Percentiles rank a stretch among this genome's conserved stretches.
Conservation (phyloP, 805 yeast genomes). For the Clavispora carvajalis region DNA sequence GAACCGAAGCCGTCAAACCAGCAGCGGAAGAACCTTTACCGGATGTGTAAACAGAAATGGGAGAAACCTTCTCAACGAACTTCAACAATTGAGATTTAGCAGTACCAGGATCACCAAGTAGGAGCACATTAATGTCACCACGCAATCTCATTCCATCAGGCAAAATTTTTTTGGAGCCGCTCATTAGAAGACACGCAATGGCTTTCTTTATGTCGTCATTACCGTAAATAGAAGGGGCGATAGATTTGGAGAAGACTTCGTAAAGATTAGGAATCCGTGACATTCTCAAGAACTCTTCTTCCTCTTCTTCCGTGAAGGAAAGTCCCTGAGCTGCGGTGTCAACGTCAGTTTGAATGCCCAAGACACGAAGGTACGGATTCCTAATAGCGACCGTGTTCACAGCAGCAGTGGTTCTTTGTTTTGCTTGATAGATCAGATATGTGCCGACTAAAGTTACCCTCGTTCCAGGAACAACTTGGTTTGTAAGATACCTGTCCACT, state of each 20-base stretch:
- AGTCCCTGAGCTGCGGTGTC: conserved; percentile 56
- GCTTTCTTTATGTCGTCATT: conserved; percentile 90
- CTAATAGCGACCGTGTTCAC: conserved; percentile 76
- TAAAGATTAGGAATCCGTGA: conserved; percentile 82
- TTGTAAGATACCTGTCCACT: conserved; percentile 85
- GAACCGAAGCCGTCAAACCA: conserved; percentile 97
- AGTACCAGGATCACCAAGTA: conserved; percentile 98
- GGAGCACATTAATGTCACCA: conserved; percentile 92
- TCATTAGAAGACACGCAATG: conserved; percentile 84
- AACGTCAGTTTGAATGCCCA: conserved; percentile 84
- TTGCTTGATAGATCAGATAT: conserved; percentile 78
- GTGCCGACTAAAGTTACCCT: conserved; percentile 89
- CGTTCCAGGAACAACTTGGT: conserved; percentile 91
- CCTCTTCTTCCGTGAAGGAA: conserved; percentile 86
- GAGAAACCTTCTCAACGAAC: conserved; percentile 91
- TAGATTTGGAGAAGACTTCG: conserved; percentile 77
- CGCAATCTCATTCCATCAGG: conserved; percentile 96
- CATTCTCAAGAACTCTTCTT: conserved; percentile 78
- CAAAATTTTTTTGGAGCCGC: conserved; percentile 86
- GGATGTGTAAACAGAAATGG: conserved; percentile 92
- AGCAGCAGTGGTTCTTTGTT: conserved; percentile 41
- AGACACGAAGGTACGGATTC: conserved; percentile 81
- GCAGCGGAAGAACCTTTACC: conserved; percentile 99
- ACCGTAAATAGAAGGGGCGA: conserved; percentile 97
- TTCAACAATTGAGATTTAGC: conserved; percentile 95